These are phyloP conservation scores for Coffea humblotiana DNA, from an alignment of 305 asterid species.

Conservation along the genomic window DNA sequence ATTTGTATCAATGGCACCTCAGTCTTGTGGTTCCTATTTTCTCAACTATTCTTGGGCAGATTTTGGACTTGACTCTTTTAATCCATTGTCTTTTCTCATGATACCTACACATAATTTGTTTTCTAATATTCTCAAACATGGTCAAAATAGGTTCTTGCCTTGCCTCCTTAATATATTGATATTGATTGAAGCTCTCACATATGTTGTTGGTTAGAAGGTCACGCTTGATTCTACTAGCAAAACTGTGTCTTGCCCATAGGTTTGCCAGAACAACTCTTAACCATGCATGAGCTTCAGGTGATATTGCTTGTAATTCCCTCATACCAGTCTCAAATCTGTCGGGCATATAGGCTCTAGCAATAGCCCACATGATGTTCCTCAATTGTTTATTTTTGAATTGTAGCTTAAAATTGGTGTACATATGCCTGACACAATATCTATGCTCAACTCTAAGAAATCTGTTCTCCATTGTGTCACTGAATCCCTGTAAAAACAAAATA, in stretches of 20 bases:
- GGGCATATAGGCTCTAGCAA: background rate
- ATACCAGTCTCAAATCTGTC: background rate
- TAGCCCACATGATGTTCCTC: background rate
- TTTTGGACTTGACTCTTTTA: background rate
- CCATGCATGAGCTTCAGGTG: background rate
- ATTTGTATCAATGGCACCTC: background rate
- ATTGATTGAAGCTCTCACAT: background rate
- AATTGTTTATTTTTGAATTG: background rate
- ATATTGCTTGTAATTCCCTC: background rate
- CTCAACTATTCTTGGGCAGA: background rate
- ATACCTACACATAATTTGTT: background rate
- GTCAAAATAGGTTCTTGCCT: background rate
- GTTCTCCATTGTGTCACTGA: background rate
- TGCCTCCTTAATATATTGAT: background rate
- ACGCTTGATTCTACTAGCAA: background rate
- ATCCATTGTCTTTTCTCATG: background rate
- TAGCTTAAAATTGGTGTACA: background rate
- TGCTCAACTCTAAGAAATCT: background rate
- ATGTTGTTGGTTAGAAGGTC: background rate
- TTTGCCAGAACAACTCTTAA: background rate
- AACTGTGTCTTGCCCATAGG: background rate
- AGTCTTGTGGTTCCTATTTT: background rate
- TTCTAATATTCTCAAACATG: background rate
- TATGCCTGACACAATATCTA: background rate
- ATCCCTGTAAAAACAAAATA: background rate